These are phyloP conservation scores for Fusarium mexicanum DNA, from an alignment of 2,329 filamentous ascomycete genomes.

Conservation along the genomic window DNA sequence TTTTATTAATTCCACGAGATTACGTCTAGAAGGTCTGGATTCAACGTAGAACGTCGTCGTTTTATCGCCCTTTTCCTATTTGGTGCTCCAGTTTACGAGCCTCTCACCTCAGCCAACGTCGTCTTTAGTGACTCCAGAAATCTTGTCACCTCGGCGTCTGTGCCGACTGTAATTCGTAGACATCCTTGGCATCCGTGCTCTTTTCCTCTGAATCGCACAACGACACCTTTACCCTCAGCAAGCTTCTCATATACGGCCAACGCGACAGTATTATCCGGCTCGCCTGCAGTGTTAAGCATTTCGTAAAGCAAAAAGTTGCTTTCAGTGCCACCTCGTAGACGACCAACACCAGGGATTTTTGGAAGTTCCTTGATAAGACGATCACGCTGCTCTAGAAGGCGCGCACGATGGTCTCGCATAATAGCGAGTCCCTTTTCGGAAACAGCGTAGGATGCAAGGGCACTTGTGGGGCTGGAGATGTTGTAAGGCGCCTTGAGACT, in stretches of 20 bases:
- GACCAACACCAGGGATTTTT: slow-evolving; percentile 78
- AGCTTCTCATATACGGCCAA: slow-evolving; percentile 83
- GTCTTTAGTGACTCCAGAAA: slow-evolving; percentile 75
- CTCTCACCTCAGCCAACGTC: slow-evolving; percentile 57
- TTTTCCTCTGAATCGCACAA: slow-evolving; percentile 92
- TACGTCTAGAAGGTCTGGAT: slow-evolving; percentile 38
- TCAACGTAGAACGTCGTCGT: slow-evolving; percentile 35
- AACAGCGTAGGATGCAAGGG: slow-evolving; percentile 80
- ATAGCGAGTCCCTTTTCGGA: slow-evolving; percentile 71
- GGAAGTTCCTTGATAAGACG: slow-evolving; percentile 79
- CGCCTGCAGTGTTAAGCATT: slow-evolving; percentile 77
- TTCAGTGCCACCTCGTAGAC: slow-evolving; percentile 79
- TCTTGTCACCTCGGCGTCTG: slow-evolving; percentile 82
- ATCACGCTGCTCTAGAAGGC: slow-evolving; percentile 80
- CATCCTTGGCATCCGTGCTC: slow-evolving; percentile 91
- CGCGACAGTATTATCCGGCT: slow-evolving; percentile 82
- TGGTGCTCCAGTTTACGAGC: slow-evolving; percentile 18
- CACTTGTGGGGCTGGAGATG: slow-evolving; percentile 86
- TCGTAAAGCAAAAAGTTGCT: slow-evolving; percentile 94
- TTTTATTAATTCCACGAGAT: slow-evolving; percentile 42
- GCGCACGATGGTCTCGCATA: slow-evolving; percentile 76
- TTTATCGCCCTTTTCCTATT: slow-evolving; percentile 8
- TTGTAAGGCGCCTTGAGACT: slow-evolving; percentile 97
- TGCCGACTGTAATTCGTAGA: slow-evolving; percentile 90
- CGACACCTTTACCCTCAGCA: slow-evolving; percentile 87